Evolutionary conservation across 2,329 filamentous ascomycete genomes (phyloP), one percentile per base, ranked within the genome.

Genomic region (Epichloe festucae): DNA sequence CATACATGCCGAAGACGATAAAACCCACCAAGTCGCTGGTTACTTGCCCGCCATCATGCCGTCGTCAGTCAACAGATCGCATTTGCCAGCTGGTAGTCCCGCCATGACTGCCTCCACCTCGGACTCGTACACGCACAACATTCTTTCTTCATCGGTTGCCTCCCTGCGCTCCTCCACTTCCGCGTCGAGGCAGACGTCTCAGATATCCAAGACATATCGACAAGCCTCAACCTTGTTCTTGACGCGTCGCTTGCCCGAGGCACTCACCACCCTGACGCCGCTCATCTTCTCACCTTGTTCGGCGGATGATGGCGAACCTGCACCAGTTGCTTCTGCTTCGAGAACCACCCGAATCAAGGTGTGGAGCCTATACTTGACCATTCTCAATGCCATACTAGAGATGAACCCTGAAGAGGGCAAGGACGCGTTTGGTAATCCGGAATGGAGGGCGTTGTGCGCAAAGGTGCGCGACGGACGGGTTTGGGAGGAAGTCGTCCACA

Each of bases 321-420:
- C 89, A 31, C 88, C 89, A 4, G 82, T 96, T 50, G 84, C 87
- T 50, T 80, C 77, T 56, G 89, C 89, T 50, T 90, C 87, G 42
- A 81, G 85, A 58, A 86, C 84, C 35, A 93, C 88, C 52, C 77
- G 90, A 57, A 85, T 95, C 67, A 98, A 97, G 69, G 85, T 97
- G 56, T 98, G 93, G 93, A 95, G 89, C 67, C 77, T 98, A 61
- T 98, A 97, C 66, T 78, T 97, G 57, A 95, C 90, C 17, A 85
- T 96, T 48, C 75, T 97, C 56, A 95, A 96, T 70, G 86, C 89
- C 40, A 85, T 96, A 56, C 75, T 95, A 38, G 91, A 97, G 62
- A 75, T 97, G 63, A 89, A 89, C 52, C 76, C 87, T 2, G 88
- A 95, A 58, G 90, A 96, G 67, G 93, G 91, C 48, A 95, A 93